These are phyloP conservation scores for Fusarium nodosum DNA, from an alignment of 2,329 filamentous ascomycete genomes.

Conservation along the genomic window DNA sequence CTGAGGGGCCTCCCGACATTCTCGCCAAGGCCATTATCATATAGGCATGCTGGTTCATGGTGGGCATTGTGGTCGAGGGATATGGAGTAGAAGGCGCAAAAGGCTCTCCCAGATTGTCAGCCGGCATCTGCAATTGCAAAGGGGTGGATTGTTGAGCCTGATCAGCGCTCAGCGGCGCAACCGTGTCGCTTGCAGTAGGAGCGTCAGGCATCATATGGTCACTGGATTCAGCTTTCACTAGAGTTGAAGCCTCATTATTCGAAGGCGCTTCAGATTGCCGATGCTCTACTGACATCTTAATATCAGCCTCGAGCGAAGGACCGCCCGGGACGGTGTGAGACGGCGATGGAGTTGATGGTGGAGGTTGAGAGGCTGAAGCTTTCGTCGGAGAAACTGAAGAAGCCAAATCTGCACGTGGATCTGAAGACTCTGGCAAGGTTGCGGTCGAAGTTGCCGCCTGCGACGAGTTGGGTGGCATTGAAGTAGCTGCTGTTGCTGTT, in stretches of 20 bases:
- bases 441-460: constrained; percentile 17
- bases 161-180: constrained; percentile 21
- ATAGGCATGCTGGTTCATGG: constrained; percentile 57
- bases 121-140: constrained; percentile 34
- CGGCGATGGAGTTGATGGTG: constrained; percentile 43
- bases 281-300: constrained; percentile 32
- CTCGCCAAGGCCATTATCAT: constrained; percentile 62
- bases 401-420: constrained; percentile 16
- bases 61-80: constrained; percentile 52
- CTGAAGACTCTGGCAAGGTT: constrained; percentile 18
- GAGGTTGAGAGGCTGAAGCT: constrained; percentile 22
- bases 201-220: constrained; percentile 46
- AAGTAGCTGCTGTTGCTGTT: constrained; percentile 14
- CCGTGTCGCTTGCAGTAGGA: constrained; percentile 24
- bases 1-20: constrained; percentile 55
- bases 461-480: constrained; percentile 19
- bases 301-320: constrained; percentile 22
- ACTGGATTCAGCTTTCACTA: constrained; percentile 29
- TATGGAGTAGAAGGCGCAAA: constrained; percentile 54
- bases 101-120: constrained; percentile 45
- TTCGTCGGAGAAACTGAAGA: constrained; percentile 19
- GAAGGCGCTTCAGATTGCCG: constrained; percentile 41
- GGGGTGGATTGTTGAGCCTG: constrained; percentile 42
- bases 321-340: constrained; percentile 23
- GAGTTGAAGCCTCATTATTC: constrained; percentile 23